Evolutionary conservation across 208 protist species (phyloP), one percentile per base, ranked within the genome.

Genomic region (Acanthamoeba polyphaga): DNA sequence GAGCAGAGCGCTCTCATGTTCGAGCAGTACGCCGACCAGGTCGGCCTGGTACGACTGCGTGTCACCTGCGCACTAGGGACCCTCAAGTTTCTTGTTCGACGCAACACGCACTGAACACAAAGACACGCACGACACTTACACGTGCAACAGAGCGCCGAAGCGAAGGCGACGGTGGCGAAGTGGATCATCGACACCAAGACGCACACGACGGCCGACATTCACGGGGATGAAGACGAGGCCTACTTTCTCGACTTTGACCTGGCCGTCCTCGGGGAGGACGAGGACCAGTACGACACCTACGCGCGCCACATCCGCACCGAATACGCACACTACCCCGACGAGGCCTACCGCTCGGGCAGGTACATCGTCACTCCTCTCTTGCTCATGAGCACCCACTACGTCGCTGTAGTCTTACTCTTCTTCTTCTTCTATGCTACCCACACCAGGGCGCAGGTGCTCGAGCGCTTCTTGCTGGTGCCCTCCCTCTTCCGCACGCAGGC

Each of bases 181-280:
- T 88, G 80, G 80, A 88, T 88, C 51, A 15, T 88, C 15, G 51
- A 88, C 27, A 88, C 80, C 29, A 88, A 88, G 53, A 88, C 80
- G 4, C 80, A 88, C 53, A 66, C 53, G 27, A 88, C 46, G 17
- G 80, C 46, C 7, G 51, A 55, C 80, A 88, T 66, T 24, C 9
- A 66, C 6, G 80, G 29, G 17, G 46, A 55, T 22, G 46, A 55
- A 29, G 80, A 88, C 51, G 51, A 66, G 29, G 80, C 46, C 46
- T 62, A 88, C 80, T 88, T 88, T 43, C 80, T 88, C 24, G 80
- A 88, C 53, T 64, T 88, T 55, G 80, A 88, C 51, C 46, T 88
- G 29, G 6, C 80, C 49, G 38, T 88, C 9, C 46, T 88, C 10
- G 51, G 80, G 19, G 80, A 55, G 51, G n/a, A 32, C 51, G 80